A percentile compares a stretch with the other conserved stretches of the same genome.
Conservation (phyloP, 495 filamentous ascomycete genomes). For the Physcia stellaris region DNA sequence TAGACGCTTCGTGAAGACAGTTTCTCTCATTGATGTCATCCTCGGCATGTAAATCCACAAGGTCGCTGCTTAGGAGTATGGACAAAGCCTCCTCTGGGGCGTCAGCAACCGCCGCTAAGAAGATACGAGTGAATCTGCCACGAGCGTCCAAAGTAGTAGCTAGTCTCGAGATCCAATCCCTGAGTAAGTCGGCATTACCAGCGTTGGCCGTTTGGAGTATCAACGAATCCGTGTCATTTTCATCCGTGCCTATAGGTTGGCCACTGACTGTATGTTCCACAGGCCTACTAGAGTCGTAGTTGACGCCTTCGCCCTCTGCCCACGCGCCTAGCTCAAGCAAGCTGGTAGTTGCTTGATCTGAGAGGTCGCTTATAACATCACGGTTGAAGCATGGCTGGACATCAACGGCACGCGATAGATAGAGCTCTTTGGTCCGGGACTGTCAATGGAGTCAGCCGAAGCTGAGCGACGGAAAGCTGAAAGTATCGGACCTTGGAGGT, state of each 20-base stretch:
- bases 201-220: slow-evolving; percentile 74
- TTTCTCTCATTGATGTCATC: slow-evolving; percentile 97
- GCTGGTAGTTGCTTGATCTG: slow-evolving; percentile 88
- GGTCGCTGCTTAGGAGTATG: slow-evolving; percentile 59
- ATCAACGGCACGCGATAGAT: slow-evolving; percentile 88
- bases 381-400: slow-evolving; percentile 97
- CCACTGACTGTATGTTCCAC: slow-evolving; percentile 48
- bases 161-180: slow-evolving; percentile 49
- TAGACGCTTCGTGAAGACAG: slow-evolving; percentile 86
- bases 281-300: slow-evolving; percentile 50
- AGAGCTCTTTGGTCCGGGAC: slow-evolving; percentile 94
- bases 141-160: slow-evolving; percentile 39
- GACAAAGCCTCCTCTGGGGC: slow-evolving; percentile 66
- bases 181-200: slow-evolving; percentile 49
- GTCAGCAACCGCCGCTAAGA: slow-evolving; percentile 74
- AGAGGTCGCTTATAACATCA: slow-evolving; percentile 87
- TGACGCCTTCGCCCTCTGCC: slow-evolving; percentile 88
- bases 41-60: slow-evolving; percentile 76
- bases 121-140: slow-evolving; percentile 74
- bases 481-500: slow-evolving; percentile 64
- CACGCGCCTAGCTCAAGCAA: slow-evolving; percentile 86
- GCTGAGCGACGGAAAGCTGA: slow-evolving; percentile 5
- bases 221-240: slow-evolving; percentile 75
- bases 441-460: slow-evolving; percentile 19
- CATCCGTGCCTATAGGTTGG: slow-evolving; percentile 55